These are phyloP conservation scores for Sphagnum magellanicum DNA, from an alignment of 228 moss, liverwort and hornwort genomes.

Conservation along the genomic window DNA sequence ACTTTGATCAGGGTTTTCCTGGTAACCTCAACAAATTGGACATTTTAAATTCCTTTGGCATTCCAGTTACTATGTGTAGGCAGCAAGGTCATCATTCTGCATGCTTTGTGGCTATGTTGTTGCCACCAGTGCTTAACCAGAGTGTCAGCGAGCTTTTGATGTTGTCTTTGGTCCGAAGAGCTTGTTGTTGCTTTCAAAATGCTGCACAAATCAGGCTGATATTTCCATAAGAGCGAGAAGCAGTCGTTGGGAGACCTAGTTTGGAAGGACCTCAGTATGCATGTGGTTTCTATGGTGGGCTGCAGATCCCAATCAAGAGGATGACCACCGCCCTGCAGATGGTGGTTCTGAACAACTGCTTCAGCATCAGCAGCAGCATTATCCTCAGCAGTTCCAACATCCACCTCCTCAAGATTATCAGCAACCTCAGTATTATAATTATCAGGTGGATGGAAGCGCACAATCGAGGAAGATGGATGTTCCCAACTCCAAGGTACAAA, in stretches of 20 bases:
- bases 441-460: slow-evolving; percentile 46
- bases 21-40: slow-evolving; percentile 28
- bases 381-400: slow-evolving; percentile 65
- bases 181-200: too few species aligned
- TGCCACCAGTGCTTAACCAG: too few species aligned
- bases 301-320: slow-evolving; percentile 60
- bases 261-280: too few species aligned
- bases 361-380: slow-evolving; percentile 64
- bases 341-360: background rate
- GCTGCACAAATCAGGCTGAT: too few species aligned
- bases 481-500: slow-evolving; percentile 80
- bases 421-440: slow-evolving; percentile 61
- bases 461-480: slow-evolving; percentile 93
- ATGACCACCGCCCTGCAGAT: slow-evolving; percentile 49
- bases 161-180: too few species aligned
- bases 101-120: too few species aligned
- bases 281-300: background rate
- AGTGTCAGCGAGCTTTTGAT: too few species aligned
- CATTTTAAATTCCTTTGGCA: too few species aligned
- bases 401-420: slow-evolving; percentile 61
- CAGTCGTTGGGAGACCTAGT: too few species aligned
- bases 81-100: too few species aligned
- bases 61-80: too few species aligned
- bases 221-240: too few species aligned
- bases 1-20: slow-evolving; percentile 53